Evolutionary conservation across 2,329 filamentous ascomycete species (phyloP).

Genomic region (Fusarium armeniacum): DNA sequence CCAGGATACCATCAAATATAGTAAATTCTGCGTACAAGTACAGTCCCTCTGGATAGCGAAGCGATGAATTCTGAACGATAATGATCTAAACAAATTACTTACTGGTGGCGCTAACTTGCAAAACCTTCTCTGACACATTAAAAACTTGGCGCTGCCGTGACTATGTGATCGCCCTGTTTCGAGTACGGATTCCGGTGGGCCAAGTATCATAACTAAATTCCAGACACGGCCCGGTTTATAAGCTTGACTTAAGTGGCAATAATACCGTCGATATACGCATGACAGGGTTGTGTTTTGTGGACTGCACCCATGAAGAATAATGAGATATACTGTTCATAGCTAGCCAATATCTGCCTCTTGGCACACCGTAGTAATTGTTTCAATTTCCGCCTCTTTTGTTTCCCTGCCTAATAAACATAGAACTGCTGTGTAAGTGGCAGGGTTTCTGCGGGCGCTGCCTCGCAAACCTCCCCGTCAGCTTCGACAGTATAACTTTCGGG

Average conservation of each 20-base stretch:
- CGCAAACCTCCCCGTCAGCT: slow-evolving; percentile 82
- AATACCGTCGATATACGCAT: not conserved
- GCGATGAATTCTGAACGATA: not conserved
- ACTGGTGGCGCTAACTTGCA: not conserved
- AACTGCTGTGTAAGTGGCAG: slow-evolving; percentile 83
- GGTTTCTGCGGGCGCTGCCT: slow-evolving; percentile 76
- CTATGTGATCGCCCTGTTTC: slow-evolving; percentile 17
- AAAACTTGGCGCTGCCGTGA: not conserved
- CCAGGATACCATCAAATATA: slow-evolving; percentile 45
- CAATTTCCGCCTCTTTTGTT: not conserved
- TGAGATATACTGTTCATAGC: slow-evolving; percentile 2
- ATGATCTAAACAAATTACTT: not conserved
- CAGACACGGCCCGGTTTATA: slow-evolving; percentile 14
- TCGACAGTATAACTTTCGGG: slow-evolving; percentile 91
- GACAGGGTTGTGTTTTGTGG: slow-evolving; percentile 7
- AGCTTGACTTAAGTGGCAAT: slow-evolving; percentile 4
- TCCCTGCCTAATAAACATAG: slow-evolving; percentile 75
- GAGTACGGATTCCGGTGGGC: not conserved
- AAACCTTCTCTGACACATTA: not conserved
- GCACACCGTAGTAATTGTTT: slow-evolving; percentile 4
- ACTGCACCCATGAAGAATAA: slow-evolving; percentile 11
- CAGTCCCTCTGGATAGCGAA: not conserved
- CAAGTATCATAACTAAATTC: slow-evolving; percentile 12
- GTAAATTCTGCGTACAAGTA: slow-evolving; percentile 16
- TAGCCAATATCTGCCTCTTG: slow-evolving; percentile 4